Conservation (phyloP, 495 filamentous ascomycete genomes). For the Acidomyces sp. region DNA sequence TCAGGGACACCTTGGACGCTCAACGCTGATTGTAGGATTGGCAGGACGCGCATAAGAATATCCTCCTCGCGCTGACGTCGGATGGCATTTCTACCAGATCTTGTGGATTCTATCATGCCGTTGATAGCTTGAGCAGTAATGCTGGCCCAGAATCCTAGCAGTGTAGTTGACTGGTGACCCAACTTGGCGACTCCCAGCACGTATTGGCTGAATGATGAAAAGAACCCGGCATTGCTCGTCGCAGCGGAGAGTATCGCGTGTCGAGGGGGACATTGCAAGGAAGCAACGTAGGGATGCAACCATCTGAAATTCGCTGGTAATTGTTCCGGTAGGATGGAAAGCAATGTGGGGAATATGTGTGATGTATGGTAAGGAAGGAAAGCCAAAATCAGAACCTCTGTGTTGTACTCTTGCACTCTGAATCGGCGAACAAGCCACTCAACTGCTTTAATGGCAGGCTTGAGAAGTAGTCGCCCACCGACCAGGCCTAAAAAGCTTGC, state of each 20-base stretch:
- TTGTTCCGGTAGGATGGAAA: slow-evolving; percentile 65
- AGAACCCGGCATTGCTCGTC: slow-evolving; percentile 55
- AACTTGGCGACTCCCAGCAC: slow-evolving; percentile 52
- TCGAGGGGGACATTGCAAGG: slow-evolving; percentile 59
- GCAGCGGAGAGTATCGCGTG: slow-evolving; percentile 69
- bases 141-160: slow-evolving; percentile 80
- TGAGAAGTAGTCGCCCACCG: slow-evolving; percentile 61
- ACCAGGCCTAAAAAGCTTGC: slow-evolving; percentile 70
- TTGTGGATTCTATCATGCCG: slow-evolving; percentile 59
- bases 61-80: slow-evolving; percentile 47
- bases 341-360: slow-evolving; percentile 62
- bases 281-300: slow-evolving; percentile 67
- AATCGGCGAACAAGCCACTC: slow-evolving; percentile 93
- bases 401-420: slow-evolving; percentile 86
- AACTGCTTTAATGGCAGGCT: slow-evolving; percentile 73
- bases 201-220: slow-evolving; percentile 59
- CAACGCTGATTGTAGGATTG: slow-evolving; percentile 62
- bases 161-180: slow-evolving; percentile 55
- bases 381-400: slow-evolving; percentile 59
- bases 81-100: slow-evolving; percentile 53
- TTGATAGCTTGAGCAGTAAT: slow-evolving; percentile 69
- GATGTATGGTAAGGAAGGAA: slow-evolving; percentile 86
- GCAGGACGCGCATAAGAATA: slow-evolving; percentile 58
- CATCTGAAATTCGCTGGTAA: slow-evolving; percentile 67
- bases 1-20: slow-evolving; percentile 58